These are phyloP conservation scores for Vinca minor DNA, from an alignment of 257 asterid genomes.

Conservation along the genomic window DNA sequence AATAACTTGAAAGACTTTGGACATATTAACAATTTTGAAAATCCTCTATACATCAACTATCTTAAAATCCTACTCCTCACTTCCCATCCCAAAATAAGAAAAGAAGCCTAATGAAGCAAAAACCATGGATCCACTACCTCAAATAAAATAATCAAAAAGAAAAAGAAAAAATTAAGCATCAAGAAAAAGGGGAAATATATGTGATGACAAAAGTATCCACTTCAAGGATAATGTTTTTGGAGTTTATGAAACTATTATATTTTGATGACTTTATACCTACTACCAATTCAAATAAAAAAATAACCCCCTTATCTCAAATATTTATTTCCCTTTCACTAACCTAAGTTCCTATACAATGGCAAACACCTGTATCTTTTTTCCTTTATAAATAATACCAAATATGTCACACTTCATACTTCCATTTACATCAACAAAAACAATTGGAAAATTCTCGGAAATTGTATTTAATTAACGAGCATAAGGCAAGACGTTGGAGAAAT, in stretches of 20 bases:
- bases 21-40: too few species aligned
- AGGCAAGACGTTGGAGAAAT: too few species aligned
- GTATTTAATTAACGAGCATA: too few species aligned
- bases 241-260: not conserved
- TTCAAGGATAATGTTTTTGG: not conserved
- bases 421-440: too few species aligned
- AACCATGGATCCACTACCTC: too few species aligned
- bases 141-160: too few species aligned
- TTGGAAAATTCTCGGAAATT: too few species aligned
- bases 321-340: constrained; percentile 29
- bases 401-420: constrained; percentile 34
- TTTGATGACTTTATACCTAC: constrained; percentile 4
- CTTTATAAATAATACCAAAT: constrained; percentile 17
- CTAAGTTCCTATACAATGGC: constrained; percentile 27
- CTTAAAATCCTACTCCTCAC: too few species aligned
- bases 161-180: not conserved
- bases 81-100: too few species aligned
- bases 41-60: too few species aligned
- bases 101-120: too few species aligned
- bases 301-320: constrained; percentile 2
- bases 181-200: not conserved
- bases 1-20: too few species aligned
- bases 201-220: constrained; percentile 10
- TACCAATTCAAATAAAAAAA: not conserved
- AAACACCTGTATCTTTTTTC: constrained; percentile 32